Percentiles rank a stretch among this genome's conserved stretches.
These are phyloP conservation scores for Trichoderma asperelloides DNA, from an alignment of 495 filamentous ascomycete genomes.

Conservation along the genomic window DNA sequence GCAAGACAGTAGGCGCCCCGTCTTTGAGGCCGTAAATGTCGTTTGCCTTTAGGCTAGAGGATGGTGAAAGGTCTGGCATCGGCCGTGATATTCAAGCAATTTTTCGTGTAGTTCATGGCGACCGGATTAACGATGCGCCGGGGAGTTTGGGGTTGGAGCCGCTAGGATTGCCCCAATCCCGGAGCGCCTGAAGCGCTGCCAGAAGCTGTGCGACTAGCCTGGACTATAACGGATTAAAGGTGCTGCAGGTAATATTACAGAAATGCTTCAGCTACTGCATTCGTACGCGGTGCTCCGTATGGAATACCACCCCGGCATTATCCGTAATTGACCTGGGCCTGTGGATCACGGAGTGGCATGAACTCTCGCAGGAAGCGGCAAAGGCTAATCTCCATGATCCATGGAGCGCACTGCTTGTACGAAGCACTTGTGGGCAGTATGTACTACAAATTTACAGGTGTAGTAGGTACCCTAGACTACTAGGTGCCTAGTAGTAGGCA, in stretches of 20 bases:
- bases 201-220: neutral
- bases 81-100: slow-evolving; percentile 4
- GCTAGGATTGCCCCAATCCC: neutral
- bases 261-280: neutral
- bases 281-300: neutral
- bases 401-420: too few relatives aligned
- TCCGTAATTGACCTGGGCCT: neutral
- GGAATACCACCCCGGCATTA: neutral
- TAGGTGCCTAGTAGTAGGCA: too few relatives aligned
- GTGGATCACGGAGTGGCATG: neutral
- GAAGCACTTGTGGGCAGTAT: too few relatives aligned
- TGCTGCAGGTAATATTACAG: neutral
- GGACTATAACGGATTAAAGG: neutral
- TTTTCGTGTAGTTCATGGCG: slow-evolving; percentile 7
- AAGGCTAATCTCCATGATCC: neutral
- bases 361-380: neutral
- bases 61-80: neutral
- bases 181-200: neutral
- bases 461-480: too few relatives aligned
- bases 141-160: neutral
- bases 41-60: neutral
- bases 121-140: slow-evolving; percentile 1
- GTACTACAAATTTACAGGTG: too few relatives aligned
- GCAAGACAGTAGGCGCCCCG: neutral
- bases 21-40: neutral